phyloP scores from a whole-genome alignment of 768 basidiomycete species.

The Tylopilus felleus region DNA sequence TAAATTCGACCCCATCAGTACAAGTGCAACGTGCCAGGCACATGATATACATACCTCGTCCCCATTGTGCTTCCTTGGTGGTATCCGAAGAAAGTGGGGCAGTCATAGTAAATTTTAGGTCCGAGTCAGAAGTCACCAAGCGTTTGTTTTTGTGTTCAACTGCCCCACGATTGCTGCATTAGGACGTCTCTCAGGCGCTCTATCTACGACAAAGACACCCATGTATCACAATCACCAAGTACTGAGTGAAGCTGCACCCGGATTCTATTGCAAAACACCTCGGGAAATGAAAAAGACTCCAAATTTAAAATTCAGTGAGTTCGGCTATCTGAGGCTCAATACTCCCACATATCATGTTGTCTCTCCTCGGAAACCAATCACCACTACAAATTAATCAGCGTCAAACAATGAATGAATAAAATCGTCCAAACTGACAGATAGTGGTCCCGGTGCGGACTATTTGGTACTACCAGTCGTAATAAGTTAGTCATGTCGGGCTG shows the following conservation, averaged over 20 bases:
- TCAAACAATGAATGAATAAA: not conserved
- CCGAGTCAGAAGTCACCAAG: slow-evolving; percentile 12
- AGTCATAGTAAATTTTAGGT: slow-evolving; percentile 31
- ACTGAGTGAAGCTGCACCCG: not conserved
- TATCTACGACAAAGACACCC: slow-evolving; percentile 23
- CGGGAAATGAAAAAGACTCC: not conserved
- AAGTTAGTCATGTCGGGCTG: not conserved
- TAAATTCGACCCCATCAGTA: slow-evolving; percentile 32
- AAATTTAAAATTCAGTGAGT: not conserved
- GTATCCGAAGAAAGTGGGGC: slow-evolving; percentile 22
- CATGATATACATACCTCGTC: slow-evolving; percentile 32
- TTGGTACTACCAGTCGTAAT: slow-evolving; percentile 19
- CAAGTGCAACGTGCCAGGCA: slow-evolving; percentile 7
- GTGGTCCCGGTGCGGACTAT: slow-evolving; percentile 31
- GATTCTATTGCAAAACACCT: slow-evolving; percentile 3
- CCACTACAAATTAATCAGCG: slow-evolving; percentile 22
- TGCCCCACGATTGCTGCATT: slow-evolving; percentile 28
- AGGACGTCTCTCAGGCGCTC: slow-evolving; percentile 28
- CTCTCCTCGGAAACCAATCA: slow-evolving; percentile 24
- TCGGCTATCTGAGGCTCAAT: not conserved
- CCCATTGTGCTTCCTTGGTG: slow-evolving; percentile 41
- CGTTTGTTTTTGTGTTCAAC: slow-evolving; percentile 20
- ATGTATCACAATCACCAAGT: not conserved
- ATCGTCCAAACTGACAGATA: slow-evolving; percentile 23
- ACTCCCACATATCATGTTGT: slow-evolving; percentile 2